phyloP scores from a whole-genome alignment of 345 rosid genomes.

The Moricandia moricandioides region DNA sequence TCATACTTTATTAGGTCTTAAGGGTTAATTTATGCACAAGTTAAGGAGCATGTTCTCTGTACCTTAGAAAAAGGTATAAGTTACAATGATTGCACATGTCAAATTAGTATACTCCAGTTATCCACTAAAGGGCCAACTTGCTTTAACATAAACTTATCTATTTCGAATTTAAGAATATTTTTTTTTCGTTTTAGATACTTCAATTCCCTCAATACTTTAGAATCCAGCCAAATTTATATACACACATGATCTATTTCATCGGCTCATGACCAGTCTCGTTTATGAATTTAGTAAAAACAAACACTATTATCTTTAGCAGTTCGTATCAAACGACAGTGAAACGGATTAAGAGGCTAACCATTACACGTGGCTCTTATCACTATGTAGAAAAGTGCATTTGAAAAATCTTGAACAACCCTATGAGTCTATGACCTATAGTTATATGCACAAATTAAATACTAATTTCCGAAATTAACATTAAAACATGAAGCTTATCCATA shows the following conservation, averaged over 20 bases:
- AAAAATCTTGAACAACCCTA: neutral
- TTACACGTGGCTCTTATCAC: neutral
- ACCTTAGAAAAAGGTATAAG: conserved; percentile 20
- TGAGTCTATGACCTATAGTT: neutral
- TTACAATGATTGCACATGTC: conserved; percentile 29
- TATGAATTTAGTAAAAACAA: neutral
- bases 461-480: conserved; percentile 2
- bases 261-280: neutral
- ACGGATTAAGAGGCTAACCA: neutral
- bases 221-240: conserved; percentile 11
- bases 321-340: neutral
- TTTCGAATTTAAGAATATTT: conserved; percentile 19
- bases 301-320: neutral
- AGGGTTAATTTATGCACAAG: conserved; percentile 3
- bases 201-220: neutral
- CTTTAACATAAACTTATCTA: conserved; percentile 17
- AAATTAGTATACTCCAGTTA: conserved; percentile 22
- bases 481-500: conserved; percentile 16
- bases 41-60: conserved; percentile 25
- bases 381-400: neutral
- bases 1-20: neutral
- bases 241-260: neutral
- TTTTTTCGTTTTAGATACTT: neutral
- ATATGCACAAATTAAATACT: neutral
- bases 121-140: conserved; percentile 25